These are phyloP conservation scores for Carex kokanica DNA, from an alignment of 176 grass and related monocot genomes.

Conservation along the genomic window DNA sequence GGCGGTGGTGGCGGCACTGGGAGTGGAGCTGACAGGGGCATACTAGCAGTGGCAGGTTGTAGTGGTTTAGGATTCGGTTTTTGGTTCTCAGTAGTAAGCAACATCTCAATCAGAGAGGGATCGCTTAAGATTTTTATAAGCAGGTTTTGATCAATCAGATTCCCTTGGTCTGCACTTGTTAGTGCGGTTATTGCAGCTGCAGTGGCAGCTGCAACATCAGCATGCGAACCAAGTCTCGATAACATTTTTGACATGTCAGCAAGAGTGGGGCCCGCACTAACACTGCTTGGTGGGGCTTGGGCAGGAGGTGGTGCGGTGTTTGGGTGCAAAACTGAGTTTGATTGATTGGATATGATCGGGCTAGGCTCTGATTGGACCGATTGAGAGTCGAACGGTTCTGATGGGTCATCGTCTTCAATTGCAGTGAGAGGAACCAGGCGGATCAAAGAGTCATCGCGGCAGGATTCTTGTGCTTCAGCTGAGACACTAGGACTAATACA, in stretches of 20 bases:
- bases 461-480: constrained; percentile 49
- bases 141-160: constrained; percentile 65
- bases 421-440: constrained; percentile 62
- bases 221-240: constrained; percentile 21
- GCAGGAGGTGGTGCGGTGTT: constrained; percentile 14
- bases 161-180: constrained; percentile 75
- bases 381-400: constrained; percentile 50
- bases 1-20: neutral
- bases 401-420: constrained; percentile 80
- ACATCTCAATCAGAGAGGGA: constrained; percentile 64
- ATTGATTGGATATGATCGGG: constrained; percentile 31
- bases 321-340: constrained; percentile 27
- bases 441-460: constrained; percentile 58
- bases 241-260: constrained; percentile 15
- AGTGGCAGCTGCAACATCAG: constrained; percentile 72
- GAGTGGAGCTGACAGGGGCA: neutral
- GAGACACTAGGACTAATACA: constrained; percentile 64
- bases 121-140: constrained; percentile 90
- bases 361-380: neutral
- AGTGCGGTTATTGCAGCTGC: constrained; percentile 78
- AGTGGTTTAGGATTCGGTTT: constrained; percentile 36
- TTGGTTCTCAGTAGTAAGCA: constrained; percentile 57
- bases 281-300: constrained; percentile 13
- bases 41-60: neutral
- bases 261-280: constrained; percentile 2